phyloP scores from a whole-genome alignment of 768 basidiomycete species.

The Termitomyces sp. region DNA sequence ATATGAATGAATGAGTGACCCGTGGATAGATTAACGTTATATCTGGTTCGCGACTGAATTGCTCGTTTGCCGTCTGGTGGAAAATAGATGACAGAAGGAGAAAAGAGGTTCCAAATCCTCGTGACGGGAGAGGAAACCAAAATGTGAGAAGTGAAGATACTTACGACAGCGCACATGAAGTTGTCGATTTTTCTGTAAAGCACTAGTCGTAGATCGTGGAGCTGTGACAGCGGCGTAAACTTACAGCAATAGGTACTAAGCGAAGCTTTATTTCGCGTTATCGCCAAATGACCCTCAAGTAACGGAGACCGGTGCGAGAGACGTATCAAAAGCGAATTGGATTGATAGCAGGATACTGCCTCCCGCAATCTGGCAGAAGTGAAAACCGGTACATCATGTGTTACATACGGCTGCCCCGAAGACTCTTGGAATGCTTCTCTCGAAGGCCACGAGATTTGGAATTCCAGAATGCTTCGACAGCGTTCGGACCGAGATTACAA shows the following conservation, averaged over 20 bases:
- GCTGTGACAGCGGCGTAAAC: background rate
- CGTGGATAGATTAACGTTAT: background rate
- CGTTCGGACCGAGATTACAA: background rate
- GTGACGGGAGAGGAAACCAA: background rate
- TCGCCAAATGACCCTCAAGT: background rate
- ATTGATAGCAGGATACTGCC: background rate
- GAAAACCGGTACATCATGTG: background rate
- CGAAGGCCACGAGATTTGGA: background rate
- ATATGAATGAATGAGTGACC: background rate
- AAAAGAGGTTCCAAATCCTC: background rate
- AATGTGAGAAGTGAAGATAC: too few species aligned
- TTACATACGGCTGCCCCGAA: background rate
- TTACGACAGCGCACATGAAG: background rate
- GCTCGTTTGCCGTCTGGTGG: background rate
- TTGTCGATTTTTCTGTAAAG: background rate
- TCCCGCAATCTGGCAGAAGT: background rate
- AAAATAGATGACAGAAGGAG: background rate
- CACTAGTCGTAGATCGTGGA: background rate
- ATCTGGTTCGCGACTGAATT: background rate
- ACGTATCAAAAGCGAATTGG: background rate
- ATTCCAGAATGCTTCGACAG: background rate
- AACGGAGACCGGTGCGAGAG: background rate
- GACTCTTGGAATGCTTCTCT: background rate
- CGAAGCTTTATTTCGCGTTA: background rate
- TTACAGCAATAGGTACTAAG: too few species aligned